Evolutionary conservation across 202 grass and related monocot genomes (phyloP), one percentile per base, ranked within the genome.

Genomic region (Setaria italica): DNA sequence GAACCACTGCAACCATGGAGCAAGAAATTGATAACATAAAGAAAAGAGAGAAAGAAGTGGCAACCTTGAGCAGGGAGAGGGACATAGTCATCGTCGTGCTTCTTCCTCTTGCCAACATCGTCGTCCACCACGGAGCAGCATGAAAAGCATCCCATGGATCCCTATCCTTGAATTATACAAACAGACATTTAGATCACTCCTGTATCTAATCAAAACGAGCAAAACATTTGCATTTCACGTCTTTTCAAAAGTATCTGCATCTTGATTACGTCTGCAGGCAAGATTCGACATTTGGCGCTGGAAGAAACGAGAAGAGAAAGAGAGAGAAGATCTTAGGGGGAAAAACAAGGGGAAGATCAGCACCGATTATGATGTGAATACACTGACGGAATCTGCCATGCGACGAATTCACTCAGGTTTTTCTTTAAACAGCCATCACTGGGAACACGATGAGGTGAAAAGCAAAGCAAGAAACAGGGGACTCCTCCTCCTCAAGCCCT

Each of bases 61-160:
- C 15, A 58, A 91, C 89, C 89, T 85, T 67, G 81, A 25, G 39
- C 58, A 67, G 85, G 77, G 42, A 81, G 51, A 9, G 85, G 77
- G 65, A 78, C 65, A 35, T 77, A 82, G 67, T 72, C 39, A 54
- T 85, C 89, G 13, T 91, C 89, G 42, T 19, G 17, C 85, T 91
- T 90, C 85, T 91, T 91, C 77, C 78, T 88, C 46, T 32, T 85
- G 85, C 81, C 81, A 71, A 85, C 65, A 76, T 81, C 77, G 45
- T 88, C 80, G 42, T 82, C 80, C 0, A 16, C 82, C 47, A 74
- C 85, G 19, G 77, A 43, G 65, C 81, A 91, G 71, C 82, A 91
- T 35, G 89, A 88, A 82, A 91, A 91, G 59, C 82, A 91, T 4
- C 82, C 89, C 89, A 91, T 91, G 47, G 55, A 12, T 56, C 43